Evolutionary conservation across 495 filamentous ascomycete species (phyloP).

Genomic region (Podospora appendiculata): DNA sequence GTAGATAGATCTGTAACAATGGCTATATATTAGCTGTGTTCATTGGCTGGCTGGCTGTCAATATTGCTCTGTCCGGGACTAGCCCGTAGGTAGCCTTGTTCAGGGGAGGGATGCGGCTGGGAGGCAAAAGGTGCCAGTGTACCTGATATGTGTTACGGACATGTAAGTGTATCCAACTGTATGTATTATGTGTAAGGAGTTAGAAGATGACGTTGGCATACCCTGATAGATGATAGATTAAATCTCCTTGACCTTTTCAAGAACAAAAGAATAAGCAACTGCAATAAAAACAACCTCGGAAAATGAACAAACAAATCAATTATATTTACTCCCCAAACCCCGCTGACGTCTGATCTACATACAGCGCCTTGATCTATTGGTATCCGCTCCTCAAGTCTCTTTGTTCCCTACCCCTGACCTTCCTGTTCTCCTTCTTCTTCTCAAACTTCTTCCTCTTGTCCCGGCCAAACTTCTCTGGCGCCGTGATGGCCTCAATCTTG

Average conservation of each 20-base stretch:
- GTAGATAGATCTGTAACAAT: too few species aligned
- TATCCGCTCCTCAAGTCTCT: slow-evolving; percentile 49
- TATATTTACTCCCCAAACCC: too few species aligned
- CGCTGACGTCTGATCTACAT: too few species aligned
- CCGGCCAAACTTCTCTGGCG: slow-evolving; percentile 67
- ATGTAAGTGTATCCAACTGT: not conserved
- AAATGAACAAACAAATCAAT: too few species aligned
- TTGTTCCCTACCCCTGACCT: slow-evolving; percentile 63
- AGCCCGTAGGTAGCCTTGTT: too few species aligned
- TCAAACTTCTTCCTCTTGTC: slow-evolving; percentile 83
- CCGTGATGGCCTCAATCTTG: slow-evolving; percentile 72
- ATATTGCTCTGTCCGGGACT: too few species aligned
- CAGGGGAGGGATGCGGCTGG: too few species aligned
- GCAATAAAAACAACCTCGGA: not conserved
- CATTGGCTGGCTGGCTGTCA: too few species aligned
- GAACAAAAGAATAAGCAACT: not conserved
- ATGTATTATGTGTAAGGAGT: slow-evolving; percentile 1
- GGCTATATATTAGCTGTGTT: not conserved
- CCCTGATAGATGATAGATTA: not conserved
- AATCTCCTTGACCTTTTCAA: slow-evolving; percentile 1
- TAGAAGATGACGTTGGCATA: slow-evolving; percentile 8
- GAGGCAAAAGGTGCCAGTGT: too few species aligned
- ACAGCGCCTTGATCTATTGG: not conserved
- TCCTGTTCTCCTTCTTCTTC: slow-evolving; percentile 74
- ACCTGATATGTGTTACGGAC: not conserved